Base-by-base conservation (phyloP, 192 early-diverging fungal species). In the Coemansia sp. region DNA sequence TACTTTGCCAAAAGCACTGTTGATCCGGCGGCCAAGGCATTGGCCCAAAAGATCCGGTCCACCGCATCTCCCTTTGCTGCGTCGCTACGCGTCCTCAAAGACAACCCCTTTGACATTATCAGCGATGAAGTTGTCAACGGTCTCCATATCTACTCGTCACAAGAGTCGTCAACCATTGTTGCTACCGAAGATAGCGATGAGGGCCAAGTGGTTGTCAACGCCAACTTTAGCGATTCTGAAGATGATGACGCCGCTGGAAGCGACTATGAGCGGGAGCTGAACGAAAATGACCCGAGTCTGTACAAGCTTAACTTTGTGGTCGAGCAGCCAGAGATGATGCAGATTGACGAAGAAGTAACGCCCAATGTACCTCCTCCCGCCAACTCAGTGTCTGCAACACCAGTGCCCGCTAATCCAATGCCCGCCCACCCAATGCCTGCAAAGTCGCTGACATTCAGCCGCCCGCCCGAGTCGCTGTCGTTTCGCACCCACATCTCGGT, bases 81-180 rank as follows among this genome's bases (percentile, higher is more conserved):
- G 1, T 52, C 68, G 28, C 71, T 71, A 8, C 71, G 68, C 17
- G 63, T 25, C 8, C 57, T 67, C 10, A 55, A 46, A 14, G 47
- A 66, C 4, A 74, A 79, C 31, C 77, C 77, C 22, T 79, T 79
- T 23, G 77, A 79, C 36, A 79, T 79, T 25, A 79, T 79, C 38
- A 55, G 49, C 10, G 31, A 66, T 6, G 59, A 50, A 2, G 25
- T 61, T 38, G 22, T 21, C 55, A 49, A 44, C 46, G 48, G 9
- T 19, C 47, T 19, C 40, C 22, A 42, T 37, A 62, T 58, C 19
- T 37, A 40, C 20, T 40, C 34, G 17, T 57, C 56, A 9, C 36
- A 57, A 20, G 56, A 11, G 20, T 54, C 50, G 10, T 20, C 23
- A 5, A 54, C 52, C 5, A 25, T 28, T 25, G 52, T n/a, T 7